Evolutionary conservation across 192 early-diverging fungal species (phyloP), one percentile per base, ranked within the genome.

Genomic region (Coemansia guatemalensis): DNA sequence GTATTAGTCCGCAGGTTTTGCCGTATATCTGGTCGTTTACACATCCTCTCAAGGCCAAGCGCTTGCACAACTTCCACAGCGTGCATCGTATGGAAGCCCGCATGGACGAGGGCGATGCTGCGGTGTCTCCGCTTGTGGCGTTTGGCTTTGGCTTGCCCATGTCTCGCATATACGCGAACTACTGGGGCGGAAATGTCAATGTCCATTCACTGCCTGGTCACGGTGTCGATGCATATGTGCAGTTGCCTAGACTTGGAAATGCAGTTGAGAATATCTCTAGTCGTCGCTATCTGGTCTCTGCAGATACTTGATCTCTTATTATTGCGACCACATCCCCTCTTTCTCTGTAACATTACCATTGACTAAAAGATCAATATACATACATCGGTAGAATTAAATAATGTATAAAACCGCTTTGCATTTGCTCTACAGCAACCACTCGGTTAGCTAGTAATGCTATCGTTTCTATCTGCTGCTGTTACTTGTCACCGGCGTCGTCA

Each of bases 121-220:
- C 62, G 0, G 53, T 68, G 21, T 58, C 79, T 30, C 83, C 72
- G 11, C 65, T 76, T 48, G 68, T 83, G 69, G 77, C 81, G 44
- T 69, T 95, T 53, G 96, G 96, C n/a, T 88, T 96, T 56, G 96
- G 96, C 0, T 71, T 96, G 72, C 90, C 93, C 0, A 90, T 98
- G 89, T 90, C 89, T 51, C 82, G 88, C 52, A 89, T 95, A 23
- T 98, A 96, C 80, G 90, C 92, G 3, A 90, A 94, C 70, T 98
- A 97, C 68, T 98, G 95, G 96, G 94, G 94, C 21, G 96, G 96
- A 6, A 84, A 84, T 22, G 82, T 98, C 29, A 85, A 85, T 21
- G 75, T 96, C 8, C 83, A 87, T 29, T 86, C 88, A 5, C 86
- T 96, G 89, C 87, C 92, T 47, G 95, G 93, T 4, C 92, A 88